phyloP scores from a whole-genome alignment of 2,329 filamentous ascomycete species.

The Aspergillus ustus region DNA sequence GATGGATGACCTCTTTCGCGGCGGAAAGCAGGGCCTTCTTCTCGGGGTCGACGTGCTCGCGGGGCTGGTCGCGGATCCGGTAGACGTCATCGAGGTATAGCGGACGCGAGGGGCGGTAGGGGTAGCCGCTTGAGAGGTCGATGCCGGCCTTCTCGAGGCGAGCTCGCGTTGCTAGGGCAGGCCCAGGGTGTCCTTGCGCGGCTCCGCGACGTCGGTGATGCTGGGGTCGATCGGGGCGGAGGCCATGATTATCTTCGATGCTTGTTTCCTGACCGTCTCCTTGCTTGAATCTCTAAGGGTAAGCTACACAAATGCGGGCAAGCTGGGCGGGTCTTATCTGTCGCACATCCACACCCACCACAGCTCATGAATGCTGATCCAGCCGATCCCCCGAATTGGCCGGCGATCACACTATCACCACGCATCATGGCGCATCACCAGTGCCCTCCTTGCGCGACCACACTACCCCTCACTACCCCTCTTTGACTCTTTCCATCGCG shows the following conservation, averaged over 20 bases:
- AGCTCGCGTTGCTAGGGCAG: constrained; percentile 63
- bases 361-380: too few relatives aligned
- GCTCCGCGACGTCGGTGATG: constrained; percentile 67
- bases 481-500: not conserved
- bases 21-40: constrained; percentile 63
- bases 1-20: constrained; percentile 65
- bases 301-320: not conserved
- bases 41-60: constrained; percentile 61
- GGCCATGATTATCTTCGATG: constrained; percentile 50
- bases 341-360: too few relatives aligned
- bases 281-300: too few relatives aligned
- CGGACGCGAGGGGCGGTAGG: constrained; percentile 69
- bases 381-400: too few relatives aligned
- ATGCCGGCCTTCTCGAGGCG: constrained; percentile 71
- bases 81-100: constrained; percentile 72
- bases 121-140: constrained; percentile 72
- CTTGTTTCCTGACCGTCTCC: too few relatives aligned
- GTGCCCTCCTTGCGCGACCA: not conserved
- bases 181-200: constrained; percentile 66
- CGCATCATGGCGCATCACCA: constrained; percentile 32
- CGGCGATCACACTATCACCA: constrained; percentile 38
- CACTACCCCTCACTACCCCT: constrained; percentile 19
- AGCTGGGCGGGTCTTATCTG: not conserved
- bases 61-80: constrained; percentile 64
- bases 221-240: constrained; percentile 64